Evolutionary conservation across 1,284 basidiomycete genomes (phyloP).

Genomic region (Rhodotorula sp.): DNA sequence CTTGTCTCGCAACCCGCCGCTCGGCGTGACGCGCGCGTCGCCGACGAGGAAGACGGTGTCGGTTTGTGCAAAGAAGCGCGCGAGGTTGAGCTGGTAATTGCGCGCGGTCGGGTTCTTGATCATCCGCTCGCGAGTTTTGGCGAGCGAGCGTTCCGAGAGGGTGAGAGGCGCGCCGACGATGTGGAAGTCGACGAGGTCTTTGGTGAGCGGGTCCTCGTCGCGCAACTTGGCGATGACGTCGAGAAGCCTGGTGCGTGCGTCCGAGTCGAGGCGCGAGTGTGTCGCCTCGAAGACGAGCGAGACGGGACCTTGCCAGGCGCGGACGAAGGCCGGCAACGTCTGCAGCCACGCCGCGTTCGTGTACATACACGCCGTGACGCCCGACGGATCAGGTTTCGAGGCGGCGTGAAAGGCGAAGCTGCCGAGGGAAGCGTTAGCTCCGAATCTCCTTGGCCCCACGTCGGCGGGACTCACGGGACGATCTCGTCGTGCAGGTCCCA

Average conservation of each 20-base stretch:
- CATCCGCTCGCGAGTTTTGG: slow-evolving; percentile 43
- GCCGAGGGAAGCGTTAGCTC: neutral
- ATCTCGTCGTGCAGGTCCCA: slow-evolving; percentile 42
- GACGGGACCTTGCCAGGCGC: slow-evolving; percentile 45
- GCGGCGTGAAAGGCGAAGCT: slow-evolving; percentile 41
- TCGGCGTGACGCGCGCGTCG: slow-evolving; percentile 44
- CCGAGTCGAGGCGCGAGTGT: slow-evolving; percentile 32
- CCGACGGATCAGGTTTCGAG: slow-evolving; percentile 12
- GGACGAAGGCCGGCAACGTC: slow-evolving; percentile 41
- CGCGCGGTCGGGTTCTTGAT: slow-evolving; percentile 42
- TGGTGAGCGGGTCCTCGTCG: slow-evolving; percentile 35
- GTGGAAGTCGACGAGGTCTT: slow-evolving; percentile 45
- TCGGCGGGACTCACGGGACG: slow-evolving; percentile 31
- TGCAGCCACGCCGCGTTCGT: slow-evolving; percentile 46
- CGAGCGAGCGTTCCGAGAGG: slow-evolving; percentile 30
- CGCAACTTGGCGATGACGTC: slow-evolving; percentile 37
- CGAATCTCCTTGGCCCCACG: too few species aligned
- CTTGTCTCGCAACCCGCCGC: slow-evolving; percentile 32
- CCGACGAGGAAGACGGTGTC: slow-evolving; percentile 45
- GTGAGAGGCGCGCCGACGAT: slow-evolving; percentile 38
- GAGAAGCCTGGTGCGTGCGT: slow-evolving; percentile 25
- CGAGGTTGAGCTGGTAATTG: slow-evolving; percentile 47
- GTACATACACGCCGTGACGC: slow-evolving; percentile 47
- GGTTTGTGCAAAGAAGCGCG: slow-evolving; percentile 46
- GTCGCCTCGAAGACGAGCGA: slow-evolving; percentile 44